A percentile compares a stretch with the other conserved stretches of the same genome.
Conservation (phyloP, 2,329 filamentous ascomycete species). For the Plectosphaerella sp. region DNA sequence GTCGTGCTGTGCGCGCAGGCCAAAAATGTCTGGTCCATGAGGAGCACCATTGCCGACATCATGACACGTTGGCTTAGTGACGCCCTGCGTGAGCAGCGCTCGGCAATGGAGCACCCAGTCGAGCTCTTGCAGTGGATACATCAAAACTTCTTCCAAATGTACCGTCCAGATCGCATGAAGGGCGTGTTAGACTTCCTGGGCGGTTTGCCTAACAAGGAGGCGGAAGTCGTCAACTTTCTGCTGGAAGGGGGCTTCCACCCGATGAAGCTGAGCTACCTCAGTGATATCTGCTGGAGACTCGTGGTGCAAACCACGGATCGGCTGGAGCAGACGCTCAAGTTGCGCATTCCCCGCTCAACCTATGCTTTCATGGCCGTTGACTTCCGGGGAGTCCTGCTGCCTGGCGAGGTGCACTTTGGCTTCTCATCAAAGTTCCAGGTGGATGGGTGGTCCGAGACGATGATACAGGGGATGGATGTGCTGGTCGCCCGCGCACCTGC, state of each 20-base stretch:
- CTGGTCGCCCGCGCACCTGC: slow-evolving; percentile 68
- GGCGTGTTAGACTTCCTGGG: slow-evolving; percentile 38
- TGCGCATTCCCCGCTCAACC: slow-evolving; percentile 57
- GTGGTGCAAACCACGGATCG: slow-evolving; percentile 48
- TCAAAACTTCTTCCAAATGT: slow-evolving; percentile 23
- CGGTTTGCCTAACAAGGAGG: slow-evolving; percentile 43
- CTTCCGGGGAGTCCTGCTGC: slow-evolving; percentile 53
- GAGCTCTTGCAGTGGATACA: slow-evolving; percentile 51
- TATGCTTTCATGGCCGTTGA: slow-evolving; percentile 66
- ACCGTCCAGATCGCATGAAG: slow-evolving; percentile 30
- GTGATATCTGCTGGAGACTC: slow-evolving; percentile 39
- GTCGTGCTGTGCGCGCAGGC: slow-evolving; percentile 62
- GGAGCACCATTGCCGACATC: slow-evolving; percentile 39
- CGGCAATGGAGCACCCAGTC: slow-evolving; percentile 43
- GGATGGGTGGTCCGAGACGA: slow-evolving; percentile 46
- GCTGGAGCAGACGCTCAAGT: slow-evolving; percentile 52
- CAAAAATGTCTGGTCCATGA: slow-evolving; percentile 37
- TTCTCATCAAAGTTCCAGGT: slow-evolving; percentile 63
- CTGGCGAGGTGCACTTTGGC: slow-evolving; percentile 63
- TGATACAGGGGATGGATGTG: slow-evolving; percentile 54
- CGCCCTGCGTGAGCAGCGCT: slow-evolving; percentile 48
- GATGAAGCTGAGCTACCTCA: slow-evolving; percentile 39
- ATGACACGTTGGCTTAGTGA: slow-evolving; percentile 43
- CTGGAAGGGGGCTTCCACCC: slow-evolving; percentile 58
- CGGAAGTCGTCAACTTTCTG: slow-evolving; percentile 51